Base-by-base conservation (phyloP, 2,329 filamentous ascomycete genomes). In the Mariannaea sp. region DNA sequence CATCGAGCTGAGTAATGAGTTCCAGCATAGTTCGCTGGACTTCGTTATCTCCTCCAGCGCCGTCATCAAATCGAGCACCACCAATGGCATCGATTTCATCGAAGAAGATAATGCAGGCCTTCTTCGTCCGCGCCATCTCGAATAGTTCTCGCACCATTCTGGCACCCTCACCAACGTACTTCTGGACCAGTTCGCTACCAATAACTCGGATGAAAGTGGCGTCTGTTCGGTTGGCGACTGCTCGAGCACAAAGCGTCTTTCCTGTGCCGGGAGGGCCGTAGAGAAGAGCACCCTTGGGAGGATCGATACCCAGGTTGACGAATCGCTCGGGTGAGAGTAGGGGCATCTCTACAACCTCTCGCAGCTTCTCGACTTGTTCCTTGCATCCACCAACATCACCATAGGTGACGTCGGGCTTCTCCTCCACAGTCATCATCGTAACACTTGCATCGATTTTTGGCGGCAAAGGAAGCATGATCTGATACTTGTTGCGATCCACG, bases 381-480 rank as follows among this genome's bases (percentile, higher is more conserved):
- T 99, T 99, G 84, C 92, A 97, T 51, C 94, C 94, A 76, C 94
- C 94, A 33, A 99, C 93, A 78, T 99, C 94, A 65, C 94, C 94
- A 68, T 99, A 99, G 58, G 94, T 99, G 57, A 99, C 94, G 73
- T 99, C 94, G 13, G 94, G 94, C 81, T 99, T 99, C 78, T 99
- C 94, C 79, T 99, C 94, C 60, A 99, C 94, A 44, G 94, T 97
- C 94, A 99, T 99, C 94, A 99, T 99, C 32, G 94, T 99, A 63
- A 99, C 94, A 65, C 90, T 96, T 48, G 94, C 93, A 70, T 99
- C 94, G 78, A 99, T 99, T 82, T 97, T 99, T 29, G 94, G 94
- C 36, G 94, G 94, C 49, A 99, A 79, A 29, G 94, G 94, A 41
- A 99, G 82, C 74, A 99, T 86, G 68, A 99, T 99, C 77, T 99